A percentile compares a stretch with the other conserved stretches of the same genome.
These are phyloP conservation scores for Caloboletus firmus DNA, from an alignment of 1,284 basidiomycete species.

Conservation along the genomic window DNA sequence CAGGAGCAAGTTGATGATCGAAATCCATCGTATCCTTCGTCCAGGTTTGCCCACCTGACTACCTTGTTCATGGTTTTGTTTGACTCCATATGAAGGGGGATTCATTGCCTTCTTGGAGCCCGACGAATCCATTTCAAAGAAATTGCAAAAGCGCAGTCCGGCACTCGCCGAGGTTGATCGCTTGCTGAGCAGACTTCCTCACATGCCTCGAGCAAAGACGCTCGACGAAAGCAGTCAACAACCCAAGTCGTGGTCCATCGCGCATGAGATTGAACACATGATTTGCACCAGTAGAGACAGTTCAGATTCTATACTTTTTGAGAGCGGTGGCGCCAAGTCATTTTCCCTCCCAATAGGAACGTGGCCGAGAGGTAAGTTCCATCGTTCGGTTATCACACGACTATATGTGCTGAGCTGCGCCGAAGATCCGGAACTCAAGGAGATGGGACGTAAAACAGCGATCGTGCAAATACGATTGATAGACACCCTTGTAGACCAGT, in stretches of 20 bases:
- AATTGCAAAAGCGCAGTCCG: neutral
- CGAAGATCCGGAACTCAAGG: conserved; percentile 2
- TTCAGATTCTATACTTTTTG: neutral
- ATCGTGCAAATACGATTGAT: conserved; percentile 4
- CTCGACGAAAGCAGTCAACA: neutral
- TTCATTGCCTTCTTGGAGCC: conserved; percentile 6
- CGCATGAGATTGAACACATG: neutral
- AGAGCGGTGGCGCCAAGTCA: neutral
- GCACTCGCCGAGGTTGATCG: conserved; percentile 8
- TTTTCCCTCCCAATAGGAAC: conserved; percentile 9
- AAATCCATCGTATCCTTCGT: conserved; percentile 7
- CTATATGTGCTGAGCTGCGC: neutral
- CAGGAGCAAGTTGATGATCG: neutral
- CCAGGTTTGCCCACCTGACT: neutral
- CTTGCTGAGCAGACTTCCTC: conserved; percentile 3
- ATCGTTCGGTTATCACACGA: neutral
- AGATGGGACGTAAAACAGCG: conserved; percentile 7
- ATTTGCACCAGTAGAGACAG: neutral
- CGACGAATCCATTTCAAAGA: conserved; percentile 4
- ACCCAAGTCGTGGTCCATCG: conserved; percentile 6
- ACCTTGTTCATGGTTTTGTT: neutral
- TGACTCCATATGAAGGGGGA: conserved; percentile 1
- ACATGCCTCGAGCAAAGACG: conserved; percentile 6
- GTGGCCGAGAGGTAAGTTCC: conserved; percentile 3
- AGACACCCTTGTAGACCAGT: conserved; percentile 9